These are phyloP conservation scores for Emericellopsis cladophorae DNA, from an alignment of 2,329 filamentous ascomycete genomes.

Conservation along the genomic window DNA sequence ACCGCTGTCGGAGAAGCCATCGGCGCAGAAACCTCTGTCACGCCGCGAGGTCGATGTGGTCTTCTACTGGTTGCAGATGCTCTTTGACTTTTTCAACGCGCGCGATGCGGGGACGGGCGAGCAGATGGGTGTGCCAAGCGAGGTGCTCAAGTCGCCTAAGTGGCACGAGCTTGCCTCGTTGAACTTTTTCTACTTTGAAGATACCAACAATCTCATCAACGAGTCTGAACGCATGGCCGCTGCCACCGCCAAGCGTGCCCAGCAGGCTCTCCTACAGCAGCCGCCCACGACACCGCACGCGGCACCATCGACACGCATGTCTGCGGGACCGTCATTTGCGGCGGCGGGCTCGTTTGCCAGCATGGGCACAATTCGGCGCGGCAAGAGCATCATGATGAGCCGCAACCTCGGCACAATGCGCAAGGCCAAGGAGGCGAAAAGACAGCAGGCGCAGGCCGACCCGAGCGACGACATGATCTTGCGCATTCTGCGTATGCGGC, in stretches of 20 bases:
- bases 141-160: constrained; percentile 91
- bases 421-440: constrained; percentile 89
- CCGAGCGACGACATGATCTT: constrained; percentile 98
- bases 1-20: constrained; percentile 88
- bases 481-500: constrained; percentile 85
- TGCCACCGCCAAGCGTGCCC: constrained; percentile 62
- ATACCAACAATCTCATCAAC: constrained; percentile 79
- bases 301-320: constrained; percentile 45
- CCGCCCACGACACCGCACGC: constrained; percentile 26
- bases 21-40: constrained; percentile 67
- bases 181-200: constrained; percentile 97
- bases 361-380: constrained; percentile 52
- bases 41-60: constrained; percentile 89
- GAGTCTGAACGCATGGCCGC: constrained; percentile 95
- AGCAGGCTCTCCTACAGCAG: constrained; percentile 53
- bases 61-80: constrained; percentile 82
- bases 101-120: constrained; percentile 71
- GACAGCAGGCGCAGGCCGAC: constrained; percentile 89
- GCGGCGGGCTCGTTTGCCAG: constrained; percentile 39
- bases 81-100: constrained; percentile 93
- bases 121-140: constrained; percentile 76
- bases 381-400: constrained; percentile 82
- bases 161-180: constrained; percentile 94
- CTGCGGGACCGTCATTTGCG: constrained; percentile 21
- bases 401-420: constrained; percentile 94